Conservation (phyloP, 2,329 filamentous ascomycete genomes). For the Verticillium alfalfae region DNA sequence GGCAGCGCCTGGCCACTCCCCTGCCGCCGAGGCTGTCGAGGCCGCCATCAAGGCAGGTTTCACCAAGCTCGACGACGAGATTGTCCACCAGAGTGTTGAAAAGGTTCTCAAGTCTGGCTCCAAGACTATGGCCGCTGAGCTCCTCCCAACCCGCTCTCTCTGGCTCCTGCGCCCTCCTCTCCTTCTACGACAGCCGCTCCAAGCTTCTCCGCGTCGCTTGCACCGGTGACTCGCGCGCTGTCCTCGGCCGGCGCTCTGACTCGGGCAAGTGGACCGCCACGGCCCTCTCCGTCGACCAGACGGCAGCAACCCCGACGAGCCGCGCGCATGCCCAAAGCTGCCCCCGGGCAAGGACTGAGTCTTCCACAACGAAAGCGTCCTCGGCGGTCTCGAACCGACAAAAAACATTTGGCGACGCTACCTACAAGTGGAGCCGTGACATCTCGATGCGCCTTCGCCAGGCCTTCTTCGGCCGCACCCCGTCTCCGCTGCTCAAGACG, state of each 20-base stretch:
- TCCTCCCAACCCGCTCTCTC: slow-evolving; percentile 86
- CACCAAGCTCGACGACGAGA: slow-evolving; percentile 82
- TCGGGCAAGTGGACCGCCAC: slow-evolving; percentile 92
- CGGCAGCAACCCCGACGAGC: slow-evolving; percentile 82
- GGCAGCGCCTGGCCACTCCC: slow-evolving; percentile 55
- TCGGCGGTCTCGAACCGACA: slow-evolving; percentile 90
- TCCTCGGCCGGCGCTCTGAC: slow-evolving; percentile 71
- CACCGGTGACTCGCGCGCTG: slow-evolving; percentile 92
- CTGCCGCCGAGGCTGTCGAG: slow-evolving; percentile 77
- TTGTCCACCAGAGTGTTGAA: slow-evolving; percentile 86
- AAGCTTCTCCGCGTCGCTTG: slow-evolving; percentile 90
- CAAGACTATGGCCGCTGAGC: slow-evolving; percentile 84
- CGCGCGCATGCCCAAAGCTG: slow-evolving; percentile 72
- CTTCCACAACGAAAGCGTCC: slow-evolving; percentile 79
- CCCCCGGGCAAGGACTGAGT: slow-evolving; percentile 89
- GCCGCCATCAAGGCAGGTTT: slow-evolving; percentile 91
- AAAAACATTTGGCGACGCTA: slow-evolving; percentile 96
- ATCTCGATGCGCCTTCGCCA: slow-evolving; percentile 76
- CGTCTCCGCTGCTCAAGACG: slow-evolving; percentile 73
- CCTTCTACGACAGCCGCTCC: slow-evolving; percentile 87
- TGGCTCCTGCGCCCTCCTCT: slow-evolving; percentile 92
- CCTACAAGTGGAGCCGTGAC: slow-evolving; percentile 92
- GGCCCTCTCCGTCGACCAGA: slow-evolving; percentile 87
- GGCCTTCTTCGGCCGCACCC: slow-evolving; percentile 81
- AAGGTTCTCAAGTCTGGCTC: slow-evolving; percentile 86